phyloP scores from a whole-genome alignment of 1,284 basidiomycete genomes.

The Anthracocystis setariae region DNA sequence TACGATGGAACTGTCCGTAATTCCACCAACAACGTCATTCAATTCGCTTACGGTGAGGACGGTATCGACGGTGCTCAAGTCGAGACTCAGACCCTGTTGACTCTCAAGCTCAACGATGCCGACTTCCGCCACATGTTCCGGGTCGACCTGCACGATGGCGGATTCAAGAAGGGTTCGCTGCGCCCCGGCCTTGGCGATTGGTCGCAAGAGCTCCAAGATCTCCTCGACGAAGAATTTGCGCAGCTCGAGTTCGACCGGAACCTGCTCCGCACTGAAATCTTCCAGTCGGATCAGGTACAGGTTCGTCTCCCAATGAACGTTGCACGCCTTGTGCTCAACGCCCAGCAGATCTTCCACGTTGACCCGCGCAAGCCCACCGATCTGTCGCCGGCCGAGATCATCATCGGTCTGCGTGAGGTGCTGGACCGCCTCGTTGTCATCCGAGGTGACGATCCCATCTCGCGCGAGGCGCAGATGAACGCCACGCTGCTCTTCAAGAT shows the following conservation, averaged over 20 bases:
- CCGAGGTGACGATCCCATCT: conserved; percentile 76
- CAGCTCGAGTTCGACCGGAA: conserved; percentile 81
- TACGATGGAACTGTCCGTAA: conserved; percentile 99
- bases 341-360: conserved; percentile 96
- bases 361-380: conserved; percentile 92
- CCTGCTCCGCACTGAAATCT: conserved; percentile 82
- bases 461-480: conserved; percentile 84
- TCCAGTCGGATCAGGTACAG: conserved; percentile 76
- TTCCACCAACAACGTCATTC: conserved; percentile 78
- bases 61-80: conserved; percentile 99
- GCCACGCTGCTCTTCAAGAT: conserved; percentile 92
- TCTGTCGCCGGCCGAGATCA: conserved; percentile 86
- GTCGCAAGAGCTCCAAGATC: conserved; percentile 81
- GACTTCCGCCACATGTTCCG: conserved; percentile 90
- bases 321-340: conserved; percentile 92
- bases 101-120: conserved; percentile 82
- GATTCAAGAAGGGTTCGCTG: conserved; percentile 74
- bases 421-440: conserved; percentile 73
- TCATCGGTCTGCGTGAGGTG: conserved; percentile 75
- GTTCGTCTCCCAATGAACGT: conserved; percentile 77
- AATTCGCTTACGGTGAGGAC: conserved; percentile 98
- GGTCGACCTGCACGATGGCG: conserved; percentile 79
- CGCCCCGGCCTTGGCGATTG: conserved; percentile 97
- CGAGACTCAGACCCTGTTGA: conserved; percentile 92
- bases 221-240: conserved; percentile 87